Evolutionary conservation across 345 rosid species (phyloP).

Genomic region (Capsella bursapastoris): DNA sequence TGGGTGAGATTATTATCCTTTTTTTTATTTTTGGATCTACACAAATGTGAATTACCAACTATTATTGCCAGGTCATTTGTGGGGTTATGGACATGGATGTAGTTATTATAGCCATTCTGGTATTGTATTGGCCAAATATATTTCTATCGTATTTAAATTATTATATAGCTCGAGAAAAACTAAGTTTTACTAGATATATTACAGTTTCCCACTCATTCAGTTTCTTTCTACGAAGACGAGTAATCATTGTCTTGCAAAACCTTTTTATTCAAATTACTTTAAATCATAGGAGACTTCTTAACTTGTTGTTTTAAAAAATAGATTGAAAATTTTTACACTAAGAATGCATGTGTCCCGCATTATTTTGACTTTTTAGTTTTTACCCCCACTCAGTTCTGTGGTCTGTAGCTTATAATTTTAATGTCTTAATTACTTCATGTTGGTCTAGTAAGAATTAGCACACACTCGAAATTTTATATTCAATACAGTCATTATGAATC

Average conservation of each 20-base stretch:
- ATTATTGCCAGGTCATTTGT: background rate
- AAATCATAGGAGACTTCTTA: conserved; percentile 6
- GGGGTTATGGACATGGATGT: background rate
- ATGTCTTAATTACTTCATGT: background rate
- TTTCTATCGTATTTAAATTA: background rate
- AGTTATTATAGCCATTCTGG: background rate
- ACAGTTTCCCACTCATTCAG: background rate
- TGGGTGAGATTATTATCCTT: no score
- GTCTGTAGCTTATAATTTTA: no score
- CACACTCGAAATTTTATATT: no score
- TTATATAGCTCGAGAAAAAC: background rate
- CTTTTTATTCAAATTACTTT: background rate
- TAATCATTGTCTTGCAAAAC: background rate
- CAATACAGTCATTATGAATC: no score
- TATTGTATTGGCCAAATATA: background rate
- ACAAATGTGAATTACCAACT: background rate
- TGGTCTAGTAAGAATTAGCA: background rate
- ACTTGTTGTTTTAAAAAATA: background rate
- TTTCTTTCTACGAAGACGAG: background rate
- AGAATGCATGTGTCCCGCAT: background rate
- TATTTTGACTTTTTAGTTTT: no score
- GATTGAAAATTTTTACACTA: background rate
- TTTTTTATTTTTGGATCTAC: background rate
- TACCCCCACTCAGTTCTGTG: background rate
- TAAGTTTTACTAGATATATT: background rate